These are phyloP conservation scores for Lentinus polychrous DNA, from an alignment of 1,284 basidiomycete species.

Conservation along the genomic window DNA sequence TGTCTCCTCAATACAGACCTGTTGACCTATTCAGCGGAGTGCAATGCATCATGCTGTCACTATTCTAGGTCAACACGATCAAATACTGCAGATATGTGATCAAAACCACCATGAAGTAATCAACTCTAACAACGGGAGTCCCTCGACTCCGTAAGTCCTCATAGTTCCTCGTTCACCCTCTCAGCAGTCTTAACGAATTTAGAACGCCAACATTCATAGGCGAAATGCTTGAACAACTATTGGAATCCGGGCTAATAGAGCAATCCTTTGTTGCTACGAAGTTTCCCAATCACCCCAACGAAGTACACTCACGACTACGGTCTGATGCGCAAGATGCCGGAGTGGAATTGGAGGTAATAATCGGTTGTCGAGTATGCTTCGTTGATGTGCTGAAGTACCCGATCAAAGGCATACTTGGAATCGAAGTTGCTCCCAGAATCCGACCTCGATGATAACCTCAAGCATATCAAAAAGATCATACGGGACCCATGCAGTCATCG, in stretches of 20 bases:
- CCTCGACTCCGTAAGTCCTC: no score
- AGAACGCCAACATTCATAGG: slow-evolving; percentile 39
- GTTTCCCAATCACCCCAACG: slow-evolving; percentile 43
- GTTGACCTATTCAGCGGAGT: slow-evolving; percentile 33
- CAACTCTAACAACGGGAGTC: neutral
- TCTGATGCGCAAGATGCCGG: slow-evolving; percentile 53
- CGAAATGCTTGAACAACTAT: slow-evolving; percentile 54
- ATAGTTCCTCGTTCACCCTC: no score
- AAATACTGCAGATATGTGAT: slow-evolving; percentile 35
- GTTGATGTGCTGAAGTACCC: slow-evolving; percentile 3
- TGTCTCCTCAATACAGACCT: slow-evolving; percentile 10
- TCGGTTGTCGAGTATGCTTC: neutral
- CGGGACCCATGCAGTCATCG: slow-evolving; percentile 52
- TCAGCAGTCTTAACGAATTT: neutral
- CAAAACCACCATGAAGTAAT: slow-evolving; percentile 11
- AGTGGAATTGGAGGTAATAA: slow-evolving; percentile 43
- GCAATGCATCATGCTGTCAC: slow-evolving; percentile 52
- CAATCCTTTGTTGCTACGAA: slow-evolving; percentile 40
- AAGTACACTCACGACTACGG: slow-evolving; percentile 40
- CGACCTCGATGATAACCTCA: slow-evolving; percentile 49
- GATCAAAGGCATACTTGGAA: slow-evolving; percentile 49
- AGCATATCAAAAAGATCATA: slow-evolving; percentile 39
- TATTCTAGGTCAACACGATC: slow-evolving; percentile 39
- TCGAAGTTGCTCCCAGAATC: slow-evolving; percentile 51
- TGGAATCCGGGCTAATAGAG: slow-evolving; percentile 49